These are phyloP conservation scores for Aspergillus floridensis DNA, from an alignment of 2,329 filamentous ascomycete species.

Conservation along the genomic window DNA sequence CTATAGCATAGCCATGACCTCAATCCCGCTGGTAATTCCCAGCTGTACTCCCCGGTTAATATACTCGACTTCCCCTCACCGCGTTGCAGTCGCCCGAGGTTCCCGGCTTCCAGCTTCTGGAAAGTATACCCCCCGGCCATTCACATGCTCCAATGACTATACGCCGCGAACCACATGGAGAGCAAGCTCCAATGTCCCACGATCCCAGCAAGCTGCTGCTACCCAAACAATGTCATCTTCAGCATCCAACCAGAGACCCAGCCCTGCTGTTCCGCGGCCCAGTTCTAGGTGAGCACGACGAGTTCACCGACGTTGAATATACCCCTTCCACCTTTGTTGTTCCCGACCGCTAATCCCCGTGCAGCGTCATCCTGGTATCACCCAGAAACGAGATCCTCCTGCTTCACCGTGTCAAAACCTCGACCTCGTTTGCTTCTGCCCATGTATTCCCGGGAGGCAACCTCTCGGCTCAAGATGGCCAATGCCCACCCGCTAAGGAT, in stretches of 20 bases:
- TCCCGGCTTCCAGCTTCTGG: slow-evolving; percentile 2
- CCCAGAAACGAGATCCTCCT: slow-evolving; percentile 83
- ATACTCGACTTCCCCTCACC: background rate
- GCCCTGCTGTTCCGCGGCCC: slow-evolving; percentile 54
- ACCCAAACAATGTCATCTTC: slow-evolving; percentile 22
- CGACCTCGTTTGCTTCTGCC: slow-evolving; percentile 80
- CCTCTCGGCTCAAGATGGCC: slow-evolving; percentile 72
- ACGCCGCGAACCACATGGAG: slow-evolving; percentile 2
- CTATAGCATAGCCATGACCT: slow-evolving; percentile 2
- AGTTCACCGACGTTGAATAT: background rate
- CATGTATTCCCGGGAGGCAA: slow-evolving; percentile 95
- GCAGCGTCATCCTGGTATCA: slow-evolving; percentile 79
- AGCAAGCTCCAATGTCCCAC: slow-evolving; percentile 15
- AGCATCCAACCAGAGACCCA: slow-evolving; percentile 32
- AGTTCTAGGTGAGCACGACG: slow-evolving; percentile 56
- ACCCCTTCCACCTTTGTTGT: too few relatives aligned
- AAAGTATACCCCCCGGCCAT: background rate
- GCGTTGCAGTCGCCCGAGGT: slow-evolving; percentile 11
- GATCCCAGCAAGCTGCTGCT: slow-evolving; percentile 1
- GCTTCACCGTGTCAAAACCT: slow-evolving; percentile 79
- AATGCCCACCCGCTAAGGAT: slow-evolving; percentile 50
- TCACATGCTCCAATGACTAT: background rate
- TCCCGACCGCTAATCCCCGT: background rate
- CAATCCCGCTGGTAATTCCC: slow-evolving; percentile 8
- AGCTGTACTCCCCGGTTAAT: slow-evolving; percentile 12